phyloP scores from a whole-genome alignment of 1,284 basidiomycete species.

The Rhodofomes roseus region DNA sequence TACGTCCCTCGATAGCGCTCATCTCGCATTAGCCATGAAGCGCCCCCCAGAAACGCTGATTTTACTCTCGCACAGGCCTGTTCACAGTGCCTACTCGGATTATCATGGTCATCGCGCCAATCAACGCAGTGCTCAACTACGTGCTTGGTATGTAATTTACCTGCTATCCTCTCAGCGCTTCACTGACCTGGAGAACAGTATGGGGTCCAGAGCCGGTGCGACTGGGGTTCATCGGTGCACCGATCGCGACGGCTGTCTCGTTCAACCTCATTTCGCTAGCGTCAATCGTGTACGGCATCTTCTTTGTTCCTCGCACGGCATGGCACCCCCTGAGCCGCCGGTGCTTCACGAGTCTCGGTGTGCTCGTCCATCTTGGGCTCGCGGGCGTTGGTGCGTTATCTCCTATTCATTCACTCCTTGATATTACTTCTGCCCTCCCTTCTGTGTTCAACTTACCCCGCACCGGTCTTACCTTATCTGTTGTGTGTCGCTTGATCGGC shows the following conservation, averaged over 20 bases:
- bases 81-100: constrained; percentile 88
- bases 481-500: not conserved
- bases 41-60: no score
- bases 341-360: constrained; percentile 69
- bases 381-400: constrained; percentile 61
- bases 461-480: no score
- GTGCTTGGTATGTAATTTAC: constrained; percentile 57
- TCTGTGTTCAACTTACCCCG: no score
- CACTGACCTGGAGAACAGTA: constrained; percentile 39
- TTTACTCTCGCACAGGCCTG: constrained; percentile 46
- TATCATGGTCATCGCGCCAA: constrained; percentile 80
- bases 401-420: not conserved
- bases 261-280: constrained; percentile 80
- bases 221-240: constrained; percentile 92
- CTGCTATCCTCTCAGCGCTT: not conserved
- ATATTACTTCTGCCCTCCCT: not conserved
- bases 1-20: not conserved
- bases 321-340: constrained; percentile 78
- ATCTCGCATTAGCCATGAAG: not conserved
- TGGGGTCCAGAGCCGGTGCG: constrained; percentile 79
- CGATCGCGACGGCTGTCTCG: constrained; percentile 84
- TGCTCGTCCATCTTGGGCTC: constrained; percentile 71
- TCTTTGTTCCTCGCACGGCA: constrained; percentile 73
- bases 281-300: constrained; percentile 71
- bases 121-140: constrained; percentile 85